Percentiles rank a stretch among this genome's conserved stretches.
Conservation (phyloP, 805 yeast genomes). For the Ogataea ramenticola region DNA sequence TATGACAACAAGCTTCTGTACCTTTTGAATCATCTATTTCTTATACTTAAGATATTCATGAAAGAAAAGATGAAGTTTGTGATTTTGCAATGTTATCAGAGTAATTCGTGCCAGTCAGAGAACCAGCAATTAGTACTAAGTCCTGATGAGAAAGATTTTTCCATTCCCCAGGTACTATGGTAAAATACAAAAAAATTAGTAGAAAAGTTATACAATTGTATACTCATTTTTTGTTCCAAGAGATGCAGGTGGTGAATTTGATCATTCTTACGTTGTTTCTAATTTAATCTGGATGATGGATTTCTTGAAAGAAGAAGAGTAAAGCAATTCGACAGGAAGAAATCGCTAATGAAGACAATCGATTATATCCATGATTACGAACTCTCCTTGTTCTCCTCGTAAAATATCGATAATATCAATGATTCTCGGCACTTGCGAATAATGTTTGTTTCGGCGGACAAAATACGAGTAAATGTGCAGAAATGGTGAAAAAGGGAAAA, state of each 20-base stretch:
- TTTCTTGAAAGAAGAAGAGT: constrained; percentile 87
- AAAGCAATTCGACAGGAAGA: constrained; percentile 31
- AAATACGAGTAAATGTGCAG: too few species aligned
- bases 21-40: constrained; percentile 88
- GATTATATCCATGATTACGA: too few species aligned
- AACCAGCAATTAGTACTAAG: constrained; percentile 50
- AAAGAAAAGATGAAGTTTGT: constrained; percentile 16
- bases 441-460: too few species aligned
- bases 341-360: background rate
- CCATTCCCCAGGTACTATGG: constrained; percentile 74
- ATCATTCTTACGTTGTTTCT: constrained; percentile 66
- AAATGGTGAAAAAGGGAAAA: too few species aligned
- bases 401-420: too few species aligned
- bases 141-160: constrained; percentile 50
- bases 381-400: too few species aligned
- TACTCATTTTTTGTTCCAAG: constrained; percentile 83
- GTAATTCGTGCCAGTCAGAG: constrained; percentile 36
- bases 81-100: constrained; percentile 17
- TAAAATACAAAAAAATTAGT: constrained; percentile 46
- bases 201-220: constrained; percentile 80
- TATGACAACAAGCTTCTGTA: constrained; percentile 88
- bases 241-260: constrained; percentile 32
- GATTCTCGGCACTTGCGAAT: too few species aligned
- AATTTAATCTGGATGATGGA: constrained; percentile 90
- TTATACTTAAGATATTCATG: constrained; percentile 74